A percentile compares a stretch with the other conserved stretches of the same genome.
These are phyloP conservation scores for Kwoniella shivajii DNA, from an alignment of 1,284 basidiomycete genomes.

Conservation along the genomic window DNA sequence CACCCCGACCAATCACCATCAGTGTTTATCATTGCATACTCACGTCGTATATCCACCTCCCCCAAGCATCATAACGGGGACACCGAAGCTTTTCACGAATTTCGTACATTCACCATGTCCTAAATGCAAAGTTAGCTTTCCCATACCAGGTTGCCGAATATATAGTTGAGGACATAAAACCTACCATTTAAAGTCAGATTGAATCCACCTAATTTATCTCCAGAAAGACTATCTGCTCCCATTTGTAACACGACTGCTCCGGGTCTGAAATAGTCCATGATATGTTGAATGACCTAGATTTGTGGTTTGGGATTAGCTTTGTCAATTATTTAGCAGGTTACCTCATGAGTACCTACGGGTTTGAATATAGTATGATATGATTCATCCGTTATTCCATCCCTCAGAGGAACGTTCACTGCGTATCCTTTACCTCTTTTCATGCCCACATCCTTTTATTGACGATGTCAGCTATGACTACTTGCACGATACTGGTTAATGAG, in stretches of 20 bases:
- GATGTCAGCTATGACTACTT: conserved; percentile 2
- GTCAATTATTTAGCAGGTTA: not conserved
- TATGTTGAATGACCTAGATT: conserved; percentile 79
- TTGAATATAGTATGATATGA: conserved; percentile 78
- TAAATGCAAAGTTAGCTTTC: conserved; percentile 21
- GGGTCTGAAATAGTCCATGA: conserved; percentile 88
- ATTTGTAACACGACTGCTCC: conserved; percentile 92
- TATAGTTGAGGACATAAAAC: conserved; percentile 21
- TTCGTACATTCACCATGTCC: conserved; percentile 86
- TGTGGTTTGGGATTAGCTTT: no score
- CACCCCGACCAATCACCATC: no score
- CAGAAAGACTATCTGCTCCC: conserved; percentile 91
- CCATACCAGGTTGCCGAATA: not conserved
- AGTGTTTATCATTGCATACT: conserved; percentile 16
- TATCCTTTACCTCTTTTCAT: conserved; percentile 86
- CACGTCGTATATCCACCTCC: conserved; percentile 88
- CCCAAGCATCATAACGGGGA: conserved; percentile 89
- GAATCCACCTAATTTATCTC: conserved; percentile 95
- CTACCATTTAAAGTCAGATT: conserved; percentile 89
- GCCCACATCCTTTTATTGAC: conserved; percentile 69
- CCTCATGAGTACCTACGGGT: conserved; percentile 64
- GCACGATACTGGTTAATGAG: not conserved
- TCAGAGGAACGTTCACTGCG: conserved; percentile 88
- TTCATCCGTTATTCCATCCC: conserved; percentile 87
- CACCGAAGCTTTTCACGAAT: conserved; percentile 78